These are phyloP conservation scores for Metarhizium brunneum DNA, from an alignment of 2,329 filamentous ascomycete genomes.

Conservation along the genomic window DNA sequence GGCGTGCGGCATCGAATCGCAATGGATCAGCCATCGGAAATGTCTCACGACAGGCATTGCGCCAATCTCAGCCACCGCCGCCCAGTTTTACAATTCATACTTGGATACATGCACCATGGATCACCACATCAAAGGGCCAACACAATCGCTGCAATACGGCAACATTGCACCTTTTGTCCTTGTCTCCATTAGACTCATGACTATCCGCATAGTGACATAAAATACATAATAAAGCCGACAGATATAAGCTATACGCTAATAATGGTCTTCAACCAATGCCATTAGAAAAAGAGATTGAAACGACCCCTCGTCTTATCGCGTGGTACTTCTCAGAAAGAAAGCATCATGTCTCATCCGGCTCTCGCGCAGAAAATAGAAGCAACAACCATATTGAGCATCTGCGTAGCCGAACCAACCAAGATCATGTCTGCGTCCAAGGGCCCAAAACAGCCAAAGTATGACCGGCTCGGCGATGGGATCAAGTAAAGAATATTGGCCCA, in stretches of 20 bases:
- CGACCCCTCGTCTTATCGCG: background rate
- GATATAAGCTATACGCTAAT: constrained; percentile 1
- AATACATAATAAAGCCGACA: constrained; percentile 1
- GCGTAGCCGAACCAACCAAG: background rate
- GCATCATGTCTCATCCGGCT: background rate
- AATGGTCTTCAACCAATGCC: background rate
- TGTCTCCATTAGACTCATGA: background rate
- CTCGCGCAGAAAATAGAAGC: background rate
- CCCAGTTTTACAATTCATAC: background rate
- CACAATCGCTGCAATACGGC: background rate
- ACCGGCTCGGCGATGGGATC: no score
- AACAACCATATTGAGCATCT: background rate
- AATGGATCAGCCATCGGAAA: background rate
- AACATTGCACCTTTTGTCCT: background rate
- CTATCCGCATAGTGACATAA: constrained; percentile 1
- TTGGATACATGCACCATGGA: no score
- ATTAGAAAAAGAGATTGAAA: background rate
- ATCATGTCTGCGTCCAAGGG: background rate
- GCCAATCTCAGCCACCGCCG: background rate
- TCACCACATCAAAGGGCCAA: background rate
- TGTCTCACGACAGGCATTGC: no score
- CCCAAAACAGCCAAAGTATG: no score
- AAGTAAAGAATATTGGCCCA: background rate
- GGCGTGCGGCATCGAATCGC: background rate
- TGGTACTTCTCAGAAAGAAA: background rate